phyloP scores from a whole-genome alignment of 2,329 filamentous ascomycete genomes.

The Pseudocercospora fuligena region DNA sequence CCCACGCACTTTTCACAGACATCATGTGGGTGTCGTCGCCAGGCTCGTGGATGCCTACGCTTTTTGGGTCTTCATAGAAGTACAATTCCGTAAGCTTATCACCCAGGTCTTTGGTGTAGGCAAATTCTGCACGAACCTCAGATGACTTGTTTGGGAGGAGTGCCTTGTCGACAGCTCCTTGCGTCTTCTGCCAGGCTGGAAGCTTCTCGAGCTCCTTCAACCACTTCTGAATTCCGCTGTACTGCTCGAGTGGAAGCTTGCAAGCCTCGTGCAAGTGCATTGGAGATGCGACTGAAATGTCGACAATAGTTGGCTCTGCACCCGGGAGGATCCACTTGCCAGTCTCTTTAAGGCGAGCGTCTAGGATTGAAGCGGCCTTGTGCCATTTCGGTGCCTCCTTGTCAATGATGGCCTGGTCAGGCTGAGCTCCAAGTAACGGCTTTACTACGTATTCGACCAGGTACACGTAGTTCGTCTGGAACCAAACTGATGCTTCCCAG shows the following conservation, averaged over 20 bases:
- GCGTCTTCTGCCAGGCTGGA: slow-evolving; percentile 47
- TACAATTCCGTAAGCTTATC: slow-evolving; percentile 48
- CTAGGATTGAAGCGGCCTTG: slow-evolving; percentile 45
- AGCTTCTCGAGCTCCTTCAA: slow-evolving; percentile 46
- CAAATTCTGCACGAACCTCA: slow-evolving; percentile 50
- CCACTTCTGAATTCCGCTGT: slow-evolving; percentile 46
- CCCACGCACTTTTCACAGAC: slow-evolving; percentile 49
- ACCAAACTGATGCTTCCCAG: slow-evolving; percentile 51
- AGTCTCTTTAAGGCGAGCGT: slow-evolving; percentile 44
- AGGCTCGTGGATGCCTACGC: slow-evolving; percentile 49
- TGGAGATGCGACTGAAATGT: slow-evolving; percentile 47
- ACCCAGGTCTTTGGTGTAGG: slow-evolving; percentile 53
- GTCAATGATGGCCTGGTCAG: slow-evolving; percentile 45
- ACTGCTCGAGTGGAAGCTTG: slow-evolving; percentile 46
- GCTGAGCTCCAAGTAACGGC: slow-evolving; percentile 44
- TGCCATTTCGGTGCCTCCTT: slow-evolving; percentile 43
- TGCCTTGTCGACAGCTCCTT: slow-evolving; percentile 46
- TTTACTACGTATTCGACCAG: slow-evolving; percentile 49
- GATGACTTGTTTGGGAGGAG: slow-evolving; percentile 39
- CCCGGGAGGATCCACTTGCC: slow-evolving; percentile 44
- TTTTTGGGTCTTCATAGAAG: slow-evolving; percentile 47
- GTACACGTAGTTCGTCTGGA: slow-evolving; percentile 48
- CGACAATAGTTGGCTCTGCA: slow-evolving; percentile 47
- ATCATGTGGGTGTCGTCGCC: slow-evolving; percentile 47
- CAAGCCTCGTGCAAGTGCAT: slow-evolving; percentile 46